Evolutionary conservation across 352 stramenopile genomes (phyloP).

Genomic region (Blastocystis sp.): DNA sequence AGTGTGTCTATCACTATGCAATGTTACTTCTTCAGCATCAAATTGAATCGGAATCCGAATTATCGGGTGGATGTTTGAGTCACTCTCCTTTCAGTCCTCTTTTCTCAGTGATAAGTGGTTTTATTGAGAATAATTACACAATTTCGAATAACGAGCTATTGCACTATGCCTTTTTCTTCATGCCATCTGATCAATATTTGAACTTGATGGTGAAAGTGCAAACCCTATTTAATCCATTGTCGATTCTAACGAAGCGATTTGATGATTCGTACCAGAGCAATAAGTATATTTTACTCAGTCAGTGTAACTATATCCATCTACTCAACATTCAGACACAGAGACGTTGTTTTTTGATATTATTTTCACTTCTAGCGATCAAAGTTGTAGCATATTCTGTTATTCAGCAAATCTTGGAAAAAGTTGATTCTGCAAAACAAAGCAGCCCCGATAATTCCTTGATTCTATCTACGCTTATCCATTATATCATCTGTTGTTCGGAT

Average conservation of each 20-base stretch:
- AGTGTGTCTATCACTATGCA: slow-evolving; percentile 36
- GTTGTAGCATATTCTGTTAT: not conserved
- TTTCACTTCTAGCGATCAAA: not conserved
- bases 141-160: not conserved
- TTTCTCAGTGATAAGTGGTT: not conserved
- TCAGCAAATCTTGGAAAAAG: not conserved
- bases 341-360: not conserved
- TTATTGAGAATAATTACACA: not conserved
- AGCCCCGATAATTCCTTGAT: not conserved
- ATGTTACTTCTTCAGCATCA: not conserved
- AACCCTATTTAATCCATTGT: not conserved
- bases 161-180: slow-evolving; percentile 1
- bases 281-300: not conserved
- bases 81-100: not conserved
- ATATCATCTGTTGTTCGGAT: not conserved
- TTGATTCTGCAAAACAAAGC: not conserved
- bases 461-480: not conserved
- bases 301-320: slow-evolving; percentile 45
- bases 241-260: not conserved
- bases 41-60: not conserved
- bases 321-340: not conserved
- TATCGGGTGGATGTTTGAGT: not conserved
- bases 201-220: not conserved
- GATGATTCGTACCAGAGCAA: not conserved
- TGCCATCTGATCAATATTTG: not conserved